Evolutionary conservation across 805 yeast genomes (phyloP).

Genomic region (Candida patagonica): DNA sequence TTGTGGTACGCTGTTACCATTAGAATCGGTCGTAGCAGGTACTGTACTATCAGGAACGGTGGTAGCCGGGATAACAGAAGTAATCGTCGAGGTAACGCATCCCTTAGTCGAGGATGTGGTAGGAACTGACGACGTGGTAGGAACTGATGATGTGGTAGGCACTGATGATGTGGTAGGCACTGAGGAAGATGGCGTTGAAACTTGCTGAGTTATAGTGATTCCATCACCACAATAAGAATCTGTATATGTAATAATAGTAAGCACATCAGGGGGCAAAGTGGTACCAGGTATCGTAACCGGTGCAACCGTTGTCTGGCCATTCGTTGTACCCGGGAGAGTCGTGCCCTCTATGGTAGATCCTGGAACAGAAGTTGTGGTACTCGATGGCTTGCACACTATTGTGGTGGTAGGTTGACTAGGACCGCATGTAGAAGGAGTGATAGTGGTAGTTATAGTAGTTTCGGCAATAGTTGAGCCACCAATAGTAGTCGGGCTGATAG

Average conservation of each 20-base stretch:
- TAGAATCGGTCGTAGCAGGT: slow-evolving; percentile 1
- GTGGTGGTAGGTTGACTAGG: too few relatives aligned
- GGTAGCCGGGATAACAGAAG: slow-evolving; percentile 12
- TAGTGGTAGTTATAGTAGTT: too few relatives aligned
- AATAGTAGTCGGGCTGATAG: background rate
- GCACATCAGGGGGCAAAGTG: background rate
- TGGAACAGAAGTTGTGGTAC: slow-evolving; percentile 2
- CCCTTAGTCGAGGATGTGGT: slow-evolving; percentile 3
- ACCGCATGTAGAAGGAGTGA: too few relatives aligned
- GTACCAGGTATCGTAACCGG: background rate
- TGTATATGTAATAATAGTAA: background rate
- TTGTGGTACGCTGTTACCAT: background rate
- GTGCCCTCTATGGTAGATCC: slow-evolving; percentile 4
- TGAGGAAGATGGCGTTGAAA: background rate
- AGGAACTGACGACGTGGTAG: background rate
- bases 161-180: slow-evolving; percentile 1
- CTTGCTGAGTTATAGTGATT: background rate
- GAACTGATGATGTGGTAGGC: background rate
- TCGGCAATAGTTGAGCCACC: background rate
- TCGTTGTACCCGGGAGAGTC: background rate
- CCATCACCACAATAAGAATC: background rate
- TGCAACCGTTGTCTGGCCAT: too few relatives aligned
- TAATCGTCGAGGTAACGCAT: slow-evolving; percentile 1
- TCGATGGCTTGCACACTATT: background rate
- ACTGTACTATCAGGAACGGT: slow-evolving; percentile 15